These are phyloP conservation scores for Aspergillus hiratsukae DNA, from an alignment of 2,329 filamentous ascomycete species.

Conservation along the genomic window DNA sequence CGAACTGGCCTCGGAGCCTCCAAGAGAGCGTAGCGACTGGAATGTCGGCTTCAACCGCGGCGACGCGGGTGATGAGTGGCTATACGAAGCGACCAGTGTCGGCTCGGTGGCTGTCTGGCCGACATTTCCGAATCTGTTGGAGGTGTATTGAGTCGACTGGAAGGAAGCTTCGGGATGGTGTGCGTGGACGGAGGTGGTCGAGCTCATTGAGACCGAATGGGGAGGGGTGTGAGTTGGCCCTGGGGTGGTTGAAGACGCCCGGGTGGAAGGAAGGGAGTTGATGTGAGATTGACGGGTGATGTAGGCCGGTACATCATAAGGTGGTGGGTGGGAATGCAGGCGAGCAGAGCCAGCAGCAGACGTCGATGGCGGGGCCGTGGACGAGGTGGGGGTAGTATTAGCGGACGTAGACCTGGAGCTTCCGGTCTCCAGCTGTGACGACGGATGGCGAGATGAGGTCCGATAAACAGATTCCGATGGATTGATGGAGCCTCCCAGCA, in stretches of 20 bases:
- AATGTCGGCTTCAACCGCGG: constrained; percentile 44
- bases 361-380: constrained; percentile 32
- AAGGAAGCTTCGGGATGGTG: constrained; percentile 14
- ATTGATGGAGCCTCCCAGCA: constrained; percentile 49
- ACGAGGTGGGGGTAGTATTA: constrained; percentile 33
- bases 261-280: constrained; percentile 20
- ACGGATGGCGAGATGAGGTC: constrained; percentile 22
- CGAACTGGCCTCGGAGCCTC: constrained; percentile 42
- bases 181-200: constrained; percentile 32
- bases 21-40: constrained; percentile 41
- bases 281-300: constrained; percentile 26
- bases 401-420: constrained; percentile 29
- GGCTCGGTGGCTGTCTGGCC: constrained; percentile 24
- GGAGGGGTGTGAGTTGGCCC: constrained; percentile 14
- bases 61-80: constrained; percentile 41
- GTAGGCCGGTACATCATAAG: constrained; percentile 34
- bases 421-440: constrained; percentile 20
- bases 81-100: constrained; percentile 22
- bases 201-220: constrained; percentile 48
- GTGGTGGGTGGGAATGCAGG: constrained; percentile 23
- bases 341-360: constrained; percentile 30
- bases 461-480: constrained; percentile 37
- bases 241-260: constrained; percentile 20
- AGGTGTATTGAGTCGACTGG: constrained; percentile 12
- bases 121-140: constrained; percentile 18